Conservation (phyloP, 2,329 filamentous ascomycete species). For the Colletotrichum salicis region DNA sequence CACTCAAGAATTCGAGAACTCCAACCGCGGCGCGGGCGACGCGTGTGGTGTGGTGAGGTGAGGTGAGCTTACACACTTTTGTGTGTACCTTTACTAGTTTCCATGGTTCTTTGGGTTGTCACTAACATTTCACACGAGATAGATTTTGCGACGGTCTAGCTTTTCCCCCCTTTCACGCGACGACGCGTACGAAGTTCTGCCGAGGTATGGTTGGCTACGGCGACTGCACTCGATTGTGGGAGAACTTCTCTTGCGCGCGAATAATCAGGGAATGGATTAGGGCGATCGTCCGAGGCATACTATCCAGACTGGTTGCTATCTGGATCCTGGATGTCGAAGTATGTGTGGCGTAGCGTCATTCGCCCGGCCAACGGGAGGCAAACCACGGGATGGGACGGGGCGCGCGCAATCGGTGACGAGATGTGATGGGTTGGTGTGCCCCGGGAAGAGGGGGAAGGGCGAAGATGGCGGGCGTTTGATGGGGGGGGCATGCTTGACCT, state of each 20-base stretch:
- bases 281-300: neutral
- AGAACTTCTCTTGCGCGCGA: neutral
- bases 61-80: neutral
- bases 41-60: neutral
- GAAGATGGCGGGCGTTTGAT: slow-evolving; percentile 1
- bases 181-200: neutral
- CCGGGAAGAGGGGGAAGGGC: slow-evolving; percentile 7
- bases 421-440: neutral
- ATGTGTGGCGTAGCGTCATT: slow-evolving; percentile 7
- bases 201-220: neutral
- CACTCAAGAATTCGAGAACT: neutral
- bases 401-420: slow-evolving; percentile 5
- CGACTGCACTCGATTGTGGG: neutral
- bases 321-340: neutral
- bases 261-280: neutral
- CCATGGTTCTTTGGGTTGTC: neutral
- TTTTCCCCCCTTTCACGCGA: neutral
- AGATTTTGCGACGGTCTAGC: slow-evolving; percentile 4
- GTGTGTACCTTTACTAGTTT: neutral
- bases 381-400: slow-evolving; percentile 19
- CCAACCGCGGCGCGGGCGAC: neutral
- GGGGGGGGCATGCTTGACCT: neutral
- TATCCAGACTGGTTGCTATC: neutral
- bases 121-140: neutral
- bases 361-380: slow-evolving; percentile 8